Evolutionary conservation across 1,139 yeast species (phyloP).

Genomic region (Spathaspora sp.): DNA sequence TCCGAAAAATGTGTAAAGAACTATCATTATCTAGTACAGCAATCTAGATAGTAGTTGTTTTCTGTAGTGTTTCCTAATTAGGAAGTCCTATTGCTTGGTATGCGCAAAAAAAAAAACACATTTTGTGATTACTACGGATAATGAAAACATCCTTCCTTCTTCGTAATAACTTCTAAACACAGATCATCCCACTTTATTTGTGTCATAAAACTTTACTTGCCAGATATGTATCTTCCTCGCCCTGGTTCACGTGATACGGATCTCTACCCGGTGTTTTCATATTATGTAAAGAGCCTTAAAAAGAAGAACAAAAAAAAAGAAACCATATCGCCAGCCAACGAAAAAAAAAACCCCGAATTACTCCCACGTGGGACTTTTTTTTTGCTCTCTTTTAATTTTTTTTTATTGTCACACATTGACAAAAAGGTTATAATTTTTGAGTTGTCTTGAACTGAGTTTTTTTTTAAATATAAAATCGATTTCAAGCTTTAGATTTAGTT

Average conservation of each 20-base stretch:
- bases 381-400: background rate
- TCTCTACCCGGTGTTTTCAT: background rate
- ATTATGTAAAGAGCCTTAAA: background rate
- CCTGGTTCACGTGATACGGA: background rate
- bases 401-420: background rate
- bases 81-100: background rate
- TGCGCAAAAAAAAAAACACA: no score
- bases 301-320: background rate
- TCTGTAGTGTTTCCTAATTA: background rate
- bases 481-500: background rate
- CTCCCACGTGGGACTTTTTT: constrained; percentile 1
- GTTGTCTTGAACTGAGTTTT: background rate
- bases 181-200: background rate
- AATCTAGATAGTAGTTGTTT: background rate
- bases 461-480: constrained; percentile 1
- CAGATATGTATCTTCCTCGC: no score
- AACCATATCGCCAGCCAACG: background rate
- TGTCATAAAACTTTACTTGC: no score
- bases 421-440: background rate
- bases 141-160: no score
- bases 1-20: background rate
- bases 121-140: background rate
- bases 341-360: background rate
- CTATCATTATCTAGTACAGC: background rate
- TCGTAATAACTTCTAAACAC: no score